A percentile compares a stretch with the other conserved stretches of the same genome.
Evolutionary conservation across 257 asterid species (phyloP).

Genomic region (Solanum dulcamara): DNA sequence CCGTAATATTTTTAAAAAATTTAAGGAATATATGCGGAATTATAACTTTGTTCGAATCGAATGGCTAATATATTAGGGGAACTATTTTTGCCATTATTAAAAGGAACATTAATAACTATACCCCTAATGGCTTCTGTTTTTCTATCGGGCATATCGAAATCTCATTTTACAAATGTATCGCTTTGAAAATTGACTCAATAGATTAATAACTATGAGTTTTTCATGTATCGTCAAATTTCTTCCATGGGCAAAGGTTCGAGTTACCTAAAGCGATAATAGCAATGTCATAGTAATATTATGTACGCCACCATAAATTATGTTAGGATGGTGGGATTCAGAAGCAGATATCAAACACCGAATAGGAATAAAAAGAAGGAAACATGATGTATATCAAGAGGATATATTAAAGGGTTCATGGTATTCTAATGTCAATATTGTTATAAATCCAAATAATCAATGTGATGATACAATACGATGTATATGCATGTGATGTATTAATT

Average conservation of each 20-base stretch:
- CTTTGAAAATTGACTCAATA: neutral
- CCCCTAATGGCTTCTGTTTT: neutral
- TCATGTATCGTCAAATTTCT: neutral
- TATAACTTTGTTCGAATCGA: neutral
- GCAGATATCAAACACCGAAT: too few relatives aligned
- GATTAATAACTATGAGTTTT: neutral
- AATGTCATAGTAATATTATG: neutral
- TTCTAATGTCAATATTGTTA: slow-evolving; percentile 10
- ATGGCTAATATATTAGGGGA: neutral
- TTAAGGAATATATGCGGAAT: neutral
- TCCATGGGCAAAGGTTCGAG: neutral
- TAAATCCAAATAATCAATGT: slow-evolving; percentile 15
- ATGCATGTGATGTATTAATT: slow-evolving; percentile 36
- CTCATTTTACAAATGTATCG: neutral
- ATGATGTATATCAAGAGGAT: too few relatives aligned
- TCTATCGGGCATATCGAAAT: neutral
- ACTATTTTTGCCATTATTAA: neutral
- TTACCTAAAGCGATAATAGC: neutral
- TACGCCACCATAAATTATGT: neutral
- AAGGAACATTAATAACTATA: neutral
- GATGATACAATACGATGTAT: slow-evolving; percentile 13
- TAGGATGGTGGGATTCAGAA: neutral
- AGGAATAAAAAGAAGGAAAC: too few relatives aligned
- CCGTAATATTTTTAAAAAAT: neutral
- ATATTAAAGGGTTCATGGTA: neutral